Base-by-base conservation (phyloP, 306 rosid species). In the Cucurbita moschata region DNA sequence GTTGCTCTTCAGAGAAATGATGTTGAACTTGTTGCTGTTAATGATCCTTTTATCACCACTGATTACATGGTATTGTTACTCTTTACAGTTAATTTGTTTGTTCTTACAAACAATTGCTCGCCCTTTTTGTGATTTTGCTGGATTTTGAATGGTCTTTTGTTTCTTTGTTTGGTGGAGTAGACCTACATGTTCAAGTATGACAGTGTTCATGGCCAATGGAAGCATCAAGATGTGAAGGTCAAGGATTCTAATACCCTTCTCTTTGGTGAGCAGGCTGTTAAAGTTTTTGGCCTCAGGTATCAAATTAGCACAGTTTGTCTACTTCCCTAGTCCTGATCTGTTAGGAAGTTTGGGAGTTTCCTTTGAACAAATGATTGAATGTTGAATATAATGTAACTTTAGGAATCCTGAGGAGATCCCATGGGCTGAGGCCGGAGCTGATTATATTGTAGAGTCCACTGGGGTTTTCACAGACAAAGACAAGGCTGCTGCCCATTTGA, bases 151-250 rank as follows among this genome's bases (percentile, higher is more conserved):
- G n/a, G n/a, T 74, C 14, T 59, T 4, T 5, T 18, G 40, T 44
- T 2, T 30, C 35, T 30, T 21, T 74, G 26, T 47, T 43, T 42
- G 1, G 26, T 15, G 42, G 38, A 6, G 38, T 47, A 88, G 96
- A 85, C 85, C 61, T 90, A 88, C 83, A 87, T 90, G 96, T 90
- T 90, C 79, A 85, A 88, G 79, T 88, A 90, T 46, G 97, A 90
- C 79, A 83, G 84, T 52, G 92, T 90, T 74, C 92, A 90, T 57
- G 97, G 95, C 3, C 88, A 75, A 11, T 88, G 97, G 97, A 90
- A 90, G 75, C 87, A 90, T 16, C 23, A 50, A 35, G 97, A 90
- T 0, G 66, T 90, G 39, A 78, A 71, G 63, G 82, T 88, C 1
- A 79, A 77, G 82, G 90, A 88, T 79, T 50, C 78, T 0, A 84